Conservation (phyloP, 306 rosid species). For the Aeschynomene evenia region DNA sequence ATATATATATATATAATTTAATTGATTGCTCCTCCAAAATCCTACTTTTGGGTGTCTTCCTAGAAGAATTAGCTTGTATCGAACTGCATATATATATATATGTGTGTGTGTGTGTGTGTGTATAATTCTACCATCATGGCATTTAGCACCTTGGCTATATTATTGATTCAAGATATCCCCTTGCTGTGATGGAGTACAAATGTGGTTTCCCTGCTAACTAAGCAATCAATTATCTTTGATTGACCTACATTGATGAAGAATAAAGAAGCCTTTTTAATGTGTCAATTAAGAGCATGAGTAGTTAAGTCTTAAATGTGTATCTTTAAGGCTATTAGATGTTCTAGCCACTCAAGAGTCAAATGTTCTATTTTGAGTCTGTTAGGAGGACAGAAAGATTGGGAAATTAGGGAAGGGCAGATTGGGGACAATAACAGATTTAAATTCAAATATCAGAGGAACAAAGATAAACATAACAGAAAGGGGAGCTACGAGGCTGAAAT, state of each 20-base stretch:
- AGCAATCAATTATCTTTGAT: not conserved
- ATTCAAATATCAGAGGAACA: too few species aligned
- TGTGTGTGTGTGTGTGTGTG: too few species aligned
- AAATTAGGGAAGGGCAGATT: too few species aligned
- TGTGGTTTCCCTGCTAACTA: not conserved
- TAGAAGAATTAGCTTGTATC: not conserved
- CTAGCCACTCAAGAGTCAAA: not conserved
- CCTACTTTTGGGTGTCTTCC: not conserved
- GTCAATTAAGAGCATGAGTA: not conserved
- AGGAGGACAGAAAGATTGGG: too few species aligned
- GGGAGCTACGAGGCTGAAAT: too few species aligned
- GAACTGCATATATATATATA: not conserved
- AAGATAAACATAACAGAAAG: too few species aligned
- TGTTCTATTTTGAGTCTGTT: not conserved
- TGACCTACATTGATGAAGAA: not conserved
- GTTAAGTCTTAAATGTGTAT: constrained; percentile 1
- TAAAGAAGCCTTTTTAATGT: not conserved
- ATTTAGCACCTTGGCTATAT: not conserved
- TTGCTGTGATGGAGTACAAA: not conserved
- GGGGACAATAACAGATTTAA: too few species aligned
- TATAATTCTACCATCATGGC: not conserved
- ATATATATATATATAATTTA: not conserved
- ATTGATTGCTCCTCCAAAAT: not conserved
- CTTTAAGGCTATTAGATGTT: not conserved
- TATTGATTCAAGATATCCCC: not conserved